Evolutionary conservation across 495 filamentous ascomycete species (phyloP), one percentile per base, ranked within the genome.

Genomic region (Tuber melanosporum): DNA sequence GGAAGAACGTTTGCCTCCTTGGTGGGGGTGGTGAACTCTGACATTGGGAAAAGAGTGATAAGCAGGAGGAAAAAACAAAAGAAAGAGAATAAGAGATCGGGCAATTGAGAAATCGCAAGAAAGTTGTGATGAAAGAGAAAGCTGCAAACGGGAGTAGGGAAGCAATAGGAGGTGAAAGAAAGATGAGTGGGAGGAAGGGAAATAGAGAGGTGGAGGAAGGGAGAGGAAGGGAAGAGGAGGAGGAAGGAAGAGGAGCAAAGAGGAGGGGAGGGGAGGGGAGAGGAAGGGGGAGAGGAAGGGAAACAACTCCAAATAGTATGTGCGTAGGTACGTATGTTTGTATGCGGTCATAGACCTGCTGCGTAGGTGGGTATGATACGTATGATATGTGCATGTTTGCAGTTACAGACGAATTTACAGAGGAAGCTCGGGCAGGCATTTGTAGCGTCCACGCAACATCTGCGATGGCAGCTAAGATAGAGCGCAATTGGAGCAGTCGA

Each of bases 11-110:
- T 93, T 93, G 91, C 92, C 92, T 91, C 91, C 91, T 90, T 96
- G 95, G 91, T 92, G 97, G 87, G 94, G 94, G 90, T 98, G 92
- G 88, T 98, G 95, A 87, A 92, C 90, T 83, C 95, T 95, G 83
- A 71, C 39, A 78, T 77, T 57, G 22, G 85, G 79, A 19, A 75
- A 32, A 47, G 57, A 46, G 73, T 73, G 41, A 76, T 77, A 47
- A 80, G 78, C 26, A 22, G 26, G 44, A 69, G 71, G 26, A 26
- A 73, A 22, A 74, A 70, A 44, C 20, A 77, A 78, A 45, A 46
- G 41, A 42, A 47, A 26, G 9, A 45, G n/a, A 39, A 78, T 45
- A 76, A 39, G 19, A 66, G 32, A 75, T 62, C 26, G 36, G 36
- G 17, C 26, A 66, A 36, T 66, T 66, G 57, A 66, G 26, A 26